Percentiles rank a stretch among this genome's conserved stretches.
Evolutionary conservation across 371 early-diverging fungal species (phyloP).

Genomic region (Lichtheimia ornata): DNA sequence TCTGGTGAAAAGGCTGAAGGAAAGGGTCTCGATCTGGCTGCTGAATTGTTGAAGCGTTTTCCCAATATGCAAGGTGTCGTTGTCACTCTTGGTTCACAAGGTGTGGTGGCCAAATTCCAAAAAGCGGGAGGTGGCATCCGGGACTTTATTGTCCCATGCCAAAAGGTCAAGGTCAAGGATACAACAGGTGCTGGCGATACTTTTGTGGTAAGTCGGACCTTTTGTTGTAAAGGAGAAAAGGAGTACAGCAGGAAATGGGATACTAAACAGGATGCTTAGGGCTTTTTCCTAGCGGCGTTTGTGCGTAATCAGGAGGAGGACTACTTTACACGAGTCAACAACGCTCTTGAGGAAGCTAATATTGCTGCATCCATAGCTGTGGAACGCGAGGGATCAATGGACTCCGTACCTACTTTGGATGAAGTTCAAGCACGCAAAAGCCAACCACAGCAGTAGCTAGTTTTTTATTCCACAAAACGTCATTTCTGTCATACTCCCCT

Average conservation of each 20-base stretch:
- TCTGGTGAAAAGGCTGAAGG: slow-evolving; percentile 20
- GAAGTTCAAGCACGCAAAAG: slow-evolving; percentile 35
- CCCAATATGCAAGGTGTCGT: slow-evolving; percentile 60
- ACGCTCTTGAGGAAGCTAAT: slow-evolving; percentile 52
- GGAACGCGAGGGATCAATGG: slow-evolving; percentile 62
- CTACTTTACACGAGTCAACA: slow-evolving; percentile 43
- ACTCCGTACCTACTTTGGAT: slow-evolving; percentile 54
- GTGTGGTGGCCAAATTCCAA: slow-evolving; percentile 57
- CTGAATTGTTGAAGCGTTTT: slow-evolving; percentile 37
- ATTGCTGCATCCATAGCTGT: slow-evolving; percentile 64
- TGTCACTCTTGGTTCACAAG: slow-evolving; percentile 75
- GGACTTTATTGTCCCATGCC: slow-evolving; percentile 45
- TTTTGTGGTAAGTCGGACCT: slow-evolving; percentile 64
- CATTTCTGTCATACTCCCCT: background rate
- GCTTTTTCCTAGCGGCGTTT: slow-evolving; percentile 74
- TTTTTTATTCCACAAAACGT: background rate
- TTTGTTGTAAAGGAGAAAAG: background rate
- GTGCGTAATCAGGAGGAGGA: slow-evolving; percentile 33
- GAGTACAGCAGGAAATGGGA: slow-evolving; percentile 2
- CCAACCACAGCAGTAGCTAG: background rate
- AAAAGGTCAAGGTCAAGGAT: slow-evolving; percentile 57
- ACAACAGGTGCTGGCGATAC: slow-evolving; percentile 87
- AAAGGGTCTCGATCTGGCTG: slow-evolving; percentile 38
- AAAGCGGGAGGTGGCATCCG: slow-evolving; percentile 23
- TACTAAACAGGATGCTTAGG: slow-evolving; percentile 39